phyloP scores from a whole-genome alignment of 2,329 filamentous ascomycete genomes.

The Endocalyx cinctus region DNA sequence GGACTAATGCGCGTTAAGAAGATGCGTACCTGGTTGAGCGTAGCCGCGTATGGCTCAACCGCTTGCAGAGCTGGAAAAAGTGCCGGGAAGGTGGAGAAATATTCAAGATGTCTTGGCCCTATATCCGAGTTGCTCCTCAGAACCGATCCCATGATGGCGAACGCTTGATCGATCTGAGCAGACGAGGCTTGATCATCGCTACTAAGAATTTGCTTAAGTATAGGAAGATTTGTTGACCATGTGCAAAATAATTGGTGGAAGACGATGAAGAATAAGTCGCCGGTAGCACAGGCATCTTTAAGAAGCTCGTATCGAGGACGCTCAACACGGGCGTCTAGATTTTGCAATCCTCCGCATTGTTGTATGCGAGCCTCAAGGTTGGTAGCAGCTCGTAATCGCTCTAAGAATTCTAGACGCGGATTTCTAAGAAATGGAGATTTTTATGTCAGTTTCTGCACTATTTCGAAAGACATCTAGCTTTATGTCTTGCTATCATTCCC shows the following conservation, averaged over 20 bases:
- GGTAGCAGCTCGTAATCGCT: conserved; percentile 7
- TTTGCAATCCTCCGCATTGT: conserved; percentile 10
- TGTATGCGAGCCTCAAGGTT: conserved; percentile 10
- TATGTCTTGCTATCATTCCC: too few relatives aligned
- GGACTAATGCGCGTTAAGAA: conserved; percentile 40
- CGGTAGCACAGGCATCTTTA: conserved; percentile 45
- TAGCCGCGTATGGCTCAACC: conserved; percentile 9
- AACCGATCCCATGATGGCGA: conserved; percentile 29
- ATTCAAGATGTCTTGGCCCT: conserved; percentile 20
- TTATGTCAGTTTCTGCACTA: too few relatives aligned
- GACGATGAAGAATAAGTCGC: conserved; percentile 60
- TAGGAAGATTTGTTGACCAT: too few relatives aligned
- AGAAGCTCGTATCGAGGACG: conserved; percentile 50
- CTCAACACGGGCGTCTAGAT: conserved; percentile 32
- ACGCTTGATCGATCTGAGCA: conserved; percentile 30
- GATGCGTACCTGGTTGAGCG: conserved; percentile 31
- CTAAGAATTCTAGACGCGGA: conserved; percentile 13
- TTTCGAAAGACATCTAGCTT: too few relatives aligned
- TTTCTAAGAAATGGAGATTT: conserved; percentile 14
- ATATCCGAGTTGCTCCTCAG: conserved; percentile 35
- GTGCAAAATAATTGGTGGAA: conserved; percentile 63
- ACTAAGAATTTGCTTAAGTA: too few relatives aligned
- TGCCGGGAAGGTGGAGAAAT: conserved; percentile 34
- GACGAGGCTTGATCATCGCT: conserved; percentile 32
- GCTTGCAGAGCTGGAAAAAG: conserved; percentile 6